These are phyloP conservation scores for Diaporthe sp. DNA, from an alignment of 2,329 filamentous ascomycete species.

Conservation along the genomic window DNA sequence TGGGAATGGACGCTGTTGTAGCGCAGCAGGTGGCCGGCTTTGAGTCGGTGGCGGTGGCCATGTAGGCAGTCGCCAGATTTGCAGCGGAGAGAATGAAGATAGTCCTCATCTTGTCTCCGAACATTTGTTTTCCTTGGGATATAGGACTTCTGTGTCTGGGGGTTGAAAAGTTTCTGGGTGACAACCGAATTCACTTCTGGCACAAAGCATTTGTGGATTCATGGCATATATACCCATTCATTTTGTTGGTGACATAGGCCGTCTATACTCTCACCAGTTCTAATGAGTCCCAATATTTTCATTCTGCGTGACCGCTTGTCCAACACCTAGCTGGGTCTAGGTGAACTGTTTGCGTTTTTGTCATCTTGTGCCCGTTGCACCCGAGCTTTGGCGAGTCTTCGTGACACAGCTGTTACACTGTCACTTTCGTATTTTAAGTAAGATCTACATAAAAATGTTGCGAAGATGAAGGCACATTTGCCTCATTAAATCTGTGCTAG, in stretches of 20 bases:
- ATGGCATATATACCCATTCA: neutral
- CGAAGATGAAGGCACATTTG: no score
- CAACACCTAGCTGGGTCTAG: neutral
- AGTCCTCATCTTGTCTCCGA: slow-evolving; percentile 41
- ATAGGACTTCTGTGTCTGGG: no score
- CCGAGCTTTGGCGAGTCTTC: neutral
- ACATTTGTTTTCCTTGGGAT: slow-evolving; percentile 39
- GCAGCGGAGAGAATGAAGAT: neutral
- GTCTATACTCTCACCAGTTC: no score
- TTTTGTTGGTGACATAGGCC: no score
- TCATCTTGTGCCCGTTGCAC: neutral
- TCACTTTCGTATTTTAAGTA: neutral
- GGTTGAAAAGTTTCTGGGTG: neutral
- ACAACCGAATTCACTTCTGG: neutral
- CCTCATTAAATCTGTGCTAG: neutral
- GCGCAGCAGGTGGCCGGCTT: neutral
- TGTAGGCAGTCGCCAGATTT: neutral
- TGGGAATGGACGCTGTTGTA: neutral
- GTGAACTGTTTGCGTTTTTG: neutral
- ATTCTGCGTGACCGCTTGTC: no score
- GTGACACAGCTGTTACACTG: neutral
- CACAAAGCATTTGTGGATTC: no score
- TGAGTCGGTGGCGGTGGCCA: no score
- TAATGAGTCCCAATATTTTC: no score
- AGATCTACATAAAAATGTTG: neutral